Conservation (phyloP, 148 eudicot species). For the Pharnaceum exiguum region DNA sequence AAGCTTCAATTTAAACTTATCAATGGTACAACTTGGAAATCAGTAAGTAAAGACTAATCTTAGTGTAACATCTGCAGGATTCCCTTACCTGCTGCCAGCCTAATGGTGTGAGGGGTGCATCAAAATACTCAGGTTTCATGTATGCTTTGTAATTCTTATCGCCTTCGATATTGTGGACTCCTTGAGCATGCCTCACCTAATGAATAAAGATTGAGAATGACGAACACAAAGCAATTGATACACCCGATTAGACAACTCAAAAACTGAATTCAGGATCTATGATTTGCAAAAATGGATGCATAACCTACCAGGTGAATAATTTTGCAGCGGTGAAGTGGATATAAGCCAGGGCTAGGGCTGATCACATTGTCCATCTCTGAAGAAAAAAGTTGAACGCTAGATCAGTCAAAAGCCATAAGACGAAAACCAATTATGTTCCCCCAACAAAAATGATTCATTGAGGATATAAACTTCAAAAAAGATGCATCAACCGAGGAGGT, state of each 20-base stretch:
- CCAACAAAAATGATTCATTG: too few relatives aligned
- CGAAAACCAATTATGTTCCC: background rate
- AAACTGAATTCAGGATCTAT: slow-evolving; percentile 14
- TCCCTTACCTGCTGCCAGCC: slow-evolving; percentile 94
- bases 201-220: slow-evolving; percentile 21
- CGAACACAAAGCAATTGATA: slow-evolving; percentile 22
- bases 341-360: slow-evolving; percentile 46
- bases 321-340: slow-evolving; percentile 85
- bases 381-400: slow-evolving; percentile 8
- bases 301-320: slow-evolving; percentile 83
- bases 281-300: slow-evolving; percentile 14
- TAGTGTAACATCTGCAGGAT: background rate
- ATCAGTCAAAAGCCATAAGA: background rate
- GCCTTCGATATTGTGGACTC: slow-evolving; percentile 88
- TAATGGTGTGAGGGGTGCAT: slow-evolving; percentile 77
- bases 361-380: slow-evolving; percentile 60
- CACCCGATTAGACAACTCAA: slow-evolving; percentile 21
- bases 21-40: background rate
- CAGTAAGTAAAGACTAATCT: background rate
- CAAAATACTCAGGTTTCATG: slow-evolving; percentile 89
- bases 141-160: slow-evolving; percentile 81
- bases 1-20: background rate
- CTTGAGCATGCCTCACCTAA: slow-evolving; percentile 99
- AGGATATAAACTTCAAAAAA: too few relatives aligned
- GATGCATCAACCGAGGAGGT: too few relatives aligned